phyloP scores from a whole-genome alignment of 805 yeast species.

The Saturnispora gosingensis region DNA sequence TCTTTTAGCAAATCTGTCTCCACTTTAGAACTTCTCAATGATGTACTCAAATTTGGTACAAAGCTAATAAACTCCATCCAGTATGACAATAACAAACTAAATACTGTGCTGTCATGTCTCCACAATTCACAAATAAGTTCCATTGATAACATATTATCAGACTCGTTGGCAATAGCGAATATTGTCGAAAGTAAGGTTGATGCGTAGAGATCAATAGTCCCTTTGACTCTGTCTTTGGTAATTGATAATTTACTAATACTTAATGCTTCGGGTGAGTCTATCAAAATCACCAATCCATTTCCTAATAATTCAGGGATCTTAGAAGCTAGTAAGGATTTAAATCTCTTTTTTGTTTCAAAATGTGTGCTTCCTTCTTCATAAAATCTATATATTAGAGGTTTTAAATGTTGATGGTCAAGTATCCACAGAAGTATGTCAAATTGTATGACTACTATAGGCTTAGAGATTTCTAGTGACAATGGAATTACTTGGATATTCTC shows the following conservation, averaged over 20 bases:
- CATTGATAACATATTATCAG: not conserved
- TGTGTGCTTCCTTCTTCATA: not conserved
- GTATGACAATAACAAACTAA: not conserved
- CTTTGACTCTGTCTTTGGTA: not conserved
- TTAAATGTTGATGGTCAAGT: not conserved
- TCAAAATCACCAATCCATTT: not conserved
- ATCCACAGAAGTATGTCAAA: constrained; percentile 1
- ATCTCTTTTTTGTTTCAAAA: not conserved
- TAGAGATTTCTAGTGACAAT: not conserved
- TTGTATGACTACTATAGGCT: not conserved
- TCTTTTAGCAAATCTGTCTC: not conserved
- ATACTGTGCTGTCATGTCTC: not conserved
- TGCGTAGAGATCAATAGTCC: constrained; percentile 1
- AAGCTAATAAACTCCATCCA: constrained; percentile 2
- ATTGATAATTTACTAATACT: not conserved
- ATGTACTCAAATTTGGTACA: not conserved
- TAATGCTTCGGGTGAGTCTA: constrained; percentile 5
- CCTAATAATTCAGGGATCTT: constrained; percentile 13
- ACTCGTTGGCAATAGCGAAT: not conserved
- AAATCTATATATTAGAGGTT: not conserved
- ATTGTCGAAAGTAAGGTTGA: not conserved
- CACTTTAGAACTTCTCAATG: not conserved
- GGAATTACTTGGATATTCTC: not conserved
- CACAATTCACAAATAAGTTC: not conserved
- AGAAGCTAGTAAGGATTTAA: constrained; percentile 10